Percentiles rank a stretch among this genome's conserved stretches.
These are phyloP conservation scores for Aspergillus floridensis DNA, from an alignment of 2,329 filamentous ascomycete genomes.

Conservation along the genomic window DNA sequence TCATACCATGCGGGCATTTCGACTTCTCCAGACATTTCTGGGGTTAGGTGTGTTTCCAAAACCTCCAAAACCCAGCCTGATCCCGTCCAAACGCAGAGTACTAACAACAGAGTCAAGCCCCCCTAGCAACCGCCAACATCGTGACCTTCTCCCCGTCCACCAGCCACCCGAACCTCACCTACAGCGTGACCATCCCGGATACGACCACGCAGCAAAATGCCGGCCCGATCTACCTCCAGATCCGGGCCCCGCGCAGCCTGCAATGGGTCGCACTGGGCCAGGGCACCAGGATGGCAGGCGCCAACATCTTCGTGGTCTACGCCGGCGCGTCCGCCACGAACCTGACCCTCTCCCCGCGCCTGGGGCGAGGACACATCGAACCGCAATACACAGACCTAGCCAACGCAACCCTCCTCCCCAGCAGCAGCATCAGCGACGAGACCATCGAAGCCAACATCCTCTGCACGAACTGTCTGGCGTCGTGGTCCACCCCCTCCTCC, in stretches of 20 bases:
- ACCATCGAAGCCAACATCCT: constrained; percentile 60
- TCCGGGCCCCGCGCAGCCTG: constrained; percentile 44
- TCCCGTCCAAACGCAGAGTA: background rate
- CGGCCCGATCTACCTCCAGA: constrained; percentile 61
- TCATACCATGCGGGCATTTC: background rate
- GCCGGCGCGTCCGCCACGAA: constrained; percentile 51
- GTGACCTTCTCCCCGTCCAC: constrained; percentile 20
- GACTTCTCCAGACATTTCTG: background rate
- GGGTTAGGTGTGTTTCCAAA: background rate
- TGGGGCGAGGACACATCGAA: constrained; percentile 47
- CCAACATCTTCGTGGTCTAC: constrained; percentile 65
- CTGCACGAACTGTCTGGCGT: constrained; percentile 30
- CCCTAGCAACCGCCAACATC: constrained; percentile 10
- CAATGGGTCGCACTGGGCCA: constrained; percentile 60
- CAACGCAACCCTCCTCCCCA: constrained; percentile 55
- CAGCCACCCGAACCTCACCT: constrained; percentile 30
- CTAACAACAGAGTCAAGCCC: background rate
- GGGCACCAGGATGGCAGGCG: constrained; percentile 53
- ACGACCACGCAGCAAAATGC: constrained; percentile 48
- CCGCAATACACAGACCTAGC: constrained; percentile 49
- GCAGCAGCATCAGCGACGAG: constrained; percentile 55
- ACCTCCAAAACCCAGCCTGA: background rate
- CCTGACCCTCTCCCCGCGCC: constrained; percentile 60
- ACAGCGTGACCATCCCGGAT: constrained; percentile 55
- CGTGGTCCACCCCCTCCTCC: constrained; percentile 20